A percentile compares a stretch with the other conserved stretches of the same genome.
Conservation (phyloP, 1,284 basidiomycete genomes). For the Mycena citricolor region DNA sequence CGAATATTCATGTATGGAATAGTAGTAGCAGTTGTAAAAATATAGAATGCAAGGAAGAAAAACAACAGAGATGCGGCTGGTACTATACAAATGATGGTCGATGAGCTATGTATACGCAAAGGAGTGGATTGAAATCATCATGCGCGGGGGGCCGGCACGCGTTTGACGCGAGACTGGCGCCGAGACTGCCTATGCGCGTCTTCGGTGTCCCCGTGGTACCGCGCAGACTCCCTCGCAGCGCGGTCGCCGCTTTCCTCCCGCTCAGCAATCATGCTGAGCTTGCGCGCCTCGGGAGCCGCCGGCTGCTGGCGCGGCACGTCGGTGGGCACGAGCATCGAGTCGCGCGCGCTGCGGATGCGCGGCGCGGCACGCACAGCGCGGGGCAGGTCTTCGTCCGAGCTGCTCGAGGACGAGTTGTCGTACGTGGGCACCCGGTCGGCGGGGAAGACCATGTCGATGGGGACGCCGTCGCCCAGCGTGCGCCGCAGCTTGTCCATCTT, state of each 20-base stretch:
- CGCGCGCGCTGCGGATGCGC: slow-evolving; percentile 31
- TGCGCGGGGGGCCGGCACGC: too few species aligned
- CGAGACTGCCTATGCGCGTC: too few species aligned
- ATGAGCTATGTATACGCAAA: too few species aligned
- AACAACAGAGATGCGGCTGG: too few species aligned
- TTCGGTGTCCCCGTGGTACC: slow-evolving; percentile 20
- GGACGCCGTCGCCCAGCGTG: slow-evolving; percentile 60
- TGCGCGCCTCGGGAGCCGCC: slow-evolving; percentile 12
- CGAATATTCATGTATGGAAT: too few species aligned
- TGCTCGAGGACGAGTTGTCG: slow-evolving; percentile 3
- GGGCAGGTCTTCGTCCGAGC: slow-evolving; percentile 20
- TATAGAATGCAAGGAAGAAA: too few species aligned
- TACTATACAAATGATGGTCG: too few species aligned
- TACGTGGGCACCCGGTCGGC: slow-evolving; percentile 16
- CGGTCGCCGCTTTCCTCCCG: slow-evolving; percentile 11
- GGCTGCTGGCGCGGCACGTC: slow-evolving; percentile 11
- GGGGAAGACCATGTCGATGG: slow-evolving; percentile 57
- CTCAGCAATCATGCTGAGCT: slow-evolving; percentile 22
- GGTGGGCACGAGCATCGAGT: slow-evolving; percentile 29
- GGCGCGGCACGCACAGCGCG: slow-evolving; percentile 18
- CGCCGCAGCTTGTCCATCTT: slow-evolving; percentile 62
- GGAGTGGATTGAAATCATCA: too few species aligned
- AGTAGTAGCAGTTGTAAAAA: too few species aligned
- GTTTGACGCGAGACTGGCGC: too few species aligned
- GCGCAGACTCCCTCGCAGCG: slow-evolving; percentile 14